Evolutionary conservation across 176 grass and related monocot genomes (phyloP), one percentile per base, ranked within the genome.

Genomic region (Paspalum notatum): DNA sequence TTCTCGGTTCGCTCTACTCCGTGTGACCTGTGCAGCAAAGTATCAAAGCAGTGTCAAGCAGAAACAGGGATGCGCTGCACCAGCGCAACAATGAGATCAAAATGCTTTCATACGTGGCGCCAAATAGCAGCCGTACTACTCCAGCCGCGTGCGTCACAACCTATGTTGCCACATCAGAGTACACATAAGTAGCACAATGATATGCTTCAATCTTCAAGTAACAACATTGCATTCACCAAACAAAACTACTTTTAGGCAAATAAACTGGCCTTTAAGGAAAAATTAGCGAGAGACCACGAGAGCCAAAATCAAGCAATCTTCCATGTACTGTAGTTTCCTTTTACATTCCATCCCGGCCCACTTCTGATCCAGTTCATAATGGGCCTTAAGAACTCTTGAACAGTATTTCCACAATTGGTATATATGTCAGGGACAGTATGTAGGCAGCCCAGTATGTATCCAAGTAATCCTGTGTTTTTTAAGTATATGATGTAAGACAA

Each of bases 301-400:
- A 75, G 20, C 8, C 16, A 0, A 32, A 64, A 24, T 17, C 21
- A 24, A 20, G 22, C 50, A 54, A 55, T 56, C 4, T 51, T 74
- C 27, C 38, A 66, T 79, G 21, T 24, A 56, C 62, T 58, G 44
- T 17, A 56, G 16, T 40, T 55, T n/a, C n/a, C n/a, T n/a, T n/a
- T 21, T 69, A 78, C 20, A 72, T 76, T 51, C 42, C 16, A 71
- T 65, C 40, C 50, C 40, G 22, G n/a, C 75, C 62, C 69, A 49
- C 6, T 20, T 11, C 10, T 77, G 11, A 57, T 77, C 13, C 56
- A 59, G 42, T 43, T 59, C 26, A 60, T 16, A 13, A 21, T 64
- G 58, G 27, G 72, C 59, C 65, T 63, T 10, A 20, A 6, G 16
- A 27, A 21, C 50, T 68, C 4, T 77, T 56, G 24, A 26, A 17